A percentile compares a stretch with the other conserved stretches of the same genome.
Evolutionary conservation across 495 filamentous ascomycete species (phyloP).

Genomic region (Letharia columbiana): DNA sequence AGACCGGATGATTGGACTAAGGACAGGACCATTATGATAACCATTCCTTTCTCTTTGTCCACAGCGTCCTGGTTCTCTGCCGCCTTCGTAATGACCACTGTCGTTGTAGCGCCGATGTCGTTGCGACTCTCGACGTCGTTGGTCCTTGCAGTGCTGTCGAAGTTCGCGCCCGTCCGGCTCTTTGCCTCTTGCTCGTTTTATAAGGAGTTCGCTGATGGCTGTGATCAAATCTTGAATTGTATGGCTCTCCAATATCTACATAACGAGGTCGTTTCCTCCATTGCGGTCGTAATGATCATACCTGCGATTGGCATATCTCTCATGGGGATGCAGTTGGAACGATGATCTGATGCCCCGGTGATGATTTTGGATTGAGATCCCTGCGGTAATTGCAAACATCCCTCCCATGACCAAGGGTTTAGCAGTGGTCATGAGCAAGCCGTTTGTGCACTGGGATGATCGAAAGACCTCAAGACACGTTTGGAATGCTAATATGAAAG

Average conservation of each 20-base stretch:
- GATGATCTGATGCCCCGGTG: not conserved
- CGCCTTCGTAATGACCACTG: not conserved
- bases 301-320: not conserved
- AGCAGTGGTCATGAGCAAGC: not conserved
- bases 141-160: not conserved
- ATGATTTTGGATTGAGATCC: no score
- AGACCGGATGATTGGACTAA: not conserved
- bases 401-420: not conserved
- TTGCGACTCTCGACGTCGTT: not conserved
- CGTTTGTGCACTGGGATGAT: not conserved
- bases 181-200: not conserved
- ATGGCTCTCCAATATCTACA: not conserved
- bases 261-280: not conserved
- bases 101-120: not conserved
- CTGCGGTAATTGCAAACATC: not conserved
- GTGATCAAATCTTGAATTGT: not conserved
- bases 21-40: not conserved
- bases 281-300: not conserved
- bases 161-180: not conserved
- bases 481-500: not conserved
- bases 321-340: not conserved
- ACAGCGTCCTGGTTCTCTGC: not conserved
- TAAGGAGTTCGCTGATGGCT: not conserved
- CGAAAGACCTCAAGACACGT: not conserved
- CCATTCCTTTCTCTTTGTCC: not conserved